Conservation (phyloP, 805 yeast species). For the Metschnikowia lachancei region DNA sequence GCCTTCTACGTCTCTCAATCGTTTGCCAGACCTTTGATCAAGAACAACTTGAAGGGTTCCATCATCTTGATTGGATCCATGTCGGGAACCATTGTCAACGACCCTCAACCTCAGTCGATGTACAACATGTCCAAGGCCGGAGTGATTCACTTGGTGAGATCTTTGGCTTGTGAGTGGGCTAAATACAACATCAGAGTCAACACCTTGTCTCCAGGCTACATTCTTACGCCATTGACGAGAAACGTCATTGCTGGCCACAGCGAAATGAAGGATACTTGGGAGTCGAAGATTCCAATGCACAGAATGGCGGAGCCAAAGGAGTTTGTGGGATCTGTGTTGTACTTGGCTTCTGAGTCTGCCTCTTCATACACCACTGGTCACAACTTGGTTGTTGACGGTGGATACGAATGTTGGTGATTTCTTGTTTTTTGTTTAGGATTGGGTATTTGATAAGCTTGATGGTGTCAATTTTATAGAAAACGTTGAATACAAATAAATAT, state of each 20-base stretch:
- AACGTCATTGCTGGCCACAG: constrained; percentile 61
- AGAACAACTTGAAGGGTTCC: constrained; percentile 55
- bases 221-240: constrained; percentile 73
- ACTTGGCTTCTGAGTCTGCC: constrained; percentile 68
- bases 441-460: constrained; percentile 1
- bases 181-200: constrained; percentile 71
- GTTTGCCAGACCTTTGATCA: constrained; percentile 65
- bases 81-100: constrained; percentile 75
- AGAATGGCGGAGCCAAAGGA: constrained; percentile 86
- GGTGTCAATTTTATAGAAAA: constrained; percentile 9
- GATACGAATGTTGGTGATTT: constrained; percentile 77
- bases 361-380: constrained; percentile 81
- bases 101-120: constrained; percentile 76
- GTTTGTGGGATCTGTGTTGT: constrained; percentile 72
- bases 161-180: constrained; percentile 83
- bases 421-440: not conserved
- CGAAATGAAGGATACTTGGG: constrained; percentile 70
- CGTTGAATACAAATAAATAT: constrained; percentile 5
- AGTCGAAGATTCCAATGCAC: constrained; percentile 66
- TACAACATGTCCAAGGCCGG: constrained; percentile 88
- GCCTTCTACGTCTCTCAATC: constrained; percentile 72
- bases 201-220: constrained; percentile 78
- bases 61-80: constrained; percentile 72
- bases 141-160: constrained; percentile 72
- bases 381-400: constrained; percentile 81